phyloP scores from a whole-genome alignment of 805 yeast genomes.

The Metschnikowia cerradonensis region DNA sequence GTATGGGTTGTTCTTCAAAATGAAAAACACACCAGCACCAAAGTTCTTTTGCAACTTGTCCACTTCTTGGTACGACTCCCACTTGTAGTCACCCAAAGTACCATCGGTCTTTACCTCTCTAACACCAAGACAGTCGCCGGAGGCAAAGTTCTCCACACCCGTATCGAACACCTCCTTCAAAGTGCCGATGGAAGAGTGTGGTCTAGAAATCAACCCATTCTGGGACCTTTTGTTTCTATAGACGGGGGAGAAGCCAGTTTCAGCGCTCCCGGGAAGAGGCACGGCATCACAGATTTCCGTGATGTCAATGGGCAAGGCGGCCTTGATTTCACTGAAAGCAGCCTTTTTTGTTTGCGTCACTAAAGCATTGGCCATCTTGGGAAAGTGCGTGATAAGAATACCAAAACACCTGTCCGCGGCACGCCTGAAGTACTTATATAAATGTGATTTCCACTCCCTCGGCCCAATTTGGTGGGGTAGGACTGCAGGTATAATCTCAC shows the following conservation, averaged over 20 bases:
- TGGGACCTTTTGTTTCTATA: slow-evolving; percentile 13
- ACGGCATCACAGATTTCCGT: slow-evolving; percentile 7
- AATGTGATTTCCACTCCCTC: not conserved
- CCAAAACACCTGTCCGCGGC: not conserved
- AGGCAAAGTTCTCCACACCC: slow-evolving; percentile 6
- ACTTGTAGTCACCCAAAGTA: slow-evolving; percentile 9
- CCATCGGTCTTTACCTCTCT: slow-evolving; percentile 10
- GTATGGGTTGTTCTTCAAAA: slow-evolving; percentile 28
- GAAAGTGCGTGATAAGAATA: not conserved
- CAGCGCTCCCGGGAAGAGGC: slow-evolving; percentile 12
- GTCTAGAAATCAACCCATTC: slow-evolving; percentile 9
- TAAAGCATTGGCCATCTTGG: slow-evolving; percentile 5
- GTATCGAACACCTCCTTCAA: slow-evolving; percentile 10
- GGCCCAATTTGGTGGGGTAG: slow-evolving; percentile 1
- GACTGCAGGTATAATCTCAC: not conserved
- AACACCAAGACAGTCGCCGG: slow-evolving; percentile 10
- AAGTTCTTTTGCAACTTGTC: slow-evolving; percentile 6
- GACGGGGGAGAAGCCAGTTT: slow-evolving; percentile 14
- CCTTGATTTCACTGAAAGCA: slow-evolving; percentile 5
- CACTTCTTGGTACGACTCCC: slow-evolving; percentile 10
- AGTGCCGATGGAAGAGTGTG: slow-evolving; percentile 14
- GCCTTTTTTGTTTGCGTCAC: slow-evolving; percentile 7
- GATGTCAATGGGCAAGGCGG: slow-evolving; percentile 9
- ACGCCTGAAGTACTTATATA: not conserved
- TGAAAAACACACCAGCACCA: slow-evolving; percentile 17